A percentile compares a stretch with the other conserved stretches of the same genome.
Evolutionary conservation across 1,139 yeast genomes (phyloP).

Genomic region (Nakaseomyces delphensis): DNA sequence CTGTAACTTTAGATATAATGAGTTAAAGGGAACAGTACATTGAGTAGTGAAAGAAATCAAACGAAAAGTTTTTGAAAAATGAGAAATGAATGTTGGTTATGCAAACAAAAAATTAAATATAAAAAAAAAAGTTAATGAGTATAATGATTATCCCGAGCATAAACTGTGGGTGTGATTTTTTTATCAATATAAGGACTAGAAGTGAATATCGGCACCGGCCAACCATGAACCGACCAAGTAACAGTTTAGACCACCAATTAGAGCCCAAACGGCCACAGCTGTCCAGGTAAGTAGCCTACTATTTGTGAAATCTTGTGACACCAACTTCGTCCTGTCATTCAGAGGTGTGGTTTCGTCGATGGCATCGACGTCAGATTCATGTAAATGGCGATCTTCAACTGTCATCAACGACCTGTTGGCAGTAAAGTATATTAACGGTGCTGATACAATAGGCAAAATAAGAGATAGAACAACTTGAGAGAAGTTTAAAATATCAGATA

Average conservation of each 20-base stretch:
- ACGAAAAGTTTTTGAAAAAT: neutral
- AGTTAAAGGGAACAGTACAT: neutral
- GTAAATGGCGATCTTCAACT: slow-evolving; percentile 37
- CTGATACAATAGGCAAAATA: slow-evolving; percentile 79
- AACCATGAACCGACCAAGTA: slow-evolving; percentile 63
- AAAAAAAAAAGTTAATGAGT: neutral
- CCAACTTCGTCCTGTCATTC: slow-evolving; percentile 11
- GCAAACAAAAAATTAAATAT: neutral
- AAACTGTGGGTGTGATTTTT: no score
- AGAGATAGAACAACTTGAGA: slow-evolving; percentile 84
- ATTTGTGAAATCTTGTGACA: slow-evolving; percentile 54
- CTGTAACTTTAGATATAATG: no score
- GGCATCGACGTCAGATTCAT: slow-evolving; percentile 12
- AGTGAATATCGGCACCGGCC: slow-evolving; percentile 59
- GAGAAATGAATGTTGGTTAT: slow-evolving; percentile 6
- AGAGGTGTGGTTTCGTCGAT: slow-evolving; percentile 22
- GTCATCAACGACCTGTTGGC: slow-evolving; percentile 68
- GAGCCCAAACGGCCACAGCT: slow-evolving; percentile 58
- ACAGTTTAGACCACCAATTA: slow-evolving; percentile 63
- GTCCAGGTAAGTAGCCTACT: slow-evolving; percentile 45
- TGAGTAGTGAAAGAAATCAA: neutral
- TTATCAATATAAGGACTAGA: slow-evolving; percentile 23
- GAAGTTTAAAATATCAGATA: slow-evolving; percentile 69
- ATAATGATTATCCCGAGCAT: no score
- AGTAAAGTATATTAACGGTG: slow-evolving; percentile 82